Evolutionary conservation across 1,139 yeast genomes (phyloP).

Genomic region (Debaryomyces coudertii): DNA sequence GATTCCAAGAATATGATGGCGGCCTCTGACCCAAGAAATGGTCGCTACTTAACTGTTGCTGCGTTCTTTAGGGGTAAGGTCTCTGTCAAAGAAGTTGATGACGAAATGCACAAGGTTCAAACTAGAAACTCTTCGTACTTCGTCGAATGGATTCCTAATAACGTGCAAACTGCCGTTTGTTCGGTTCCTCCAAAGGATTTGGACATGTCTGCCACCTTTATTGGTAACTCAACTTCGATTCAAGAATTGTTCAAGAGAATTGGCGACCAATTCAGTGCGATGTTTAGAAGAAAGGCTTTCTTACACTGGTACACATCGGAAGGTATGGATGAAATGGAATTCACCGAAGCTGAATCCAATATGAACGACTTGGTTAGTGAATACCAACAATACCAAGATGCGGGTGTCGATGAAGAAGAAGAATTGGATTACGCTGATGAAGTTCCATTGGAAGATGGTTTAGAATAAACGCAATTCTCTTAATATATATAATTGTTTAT

Average conservation of each 20-base stretch:
- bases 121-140: conserved; percentile 78
- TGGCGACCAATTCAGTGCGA: conserved; percentile 86
- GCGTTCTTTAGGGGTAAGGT: conserved; percentile 94
- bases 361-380: conserved; percentile 87
- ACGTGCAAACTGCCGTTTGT: conserved; percentile 92
- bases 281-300: conserved; percentile 94
- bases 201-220: conserved; percentile 89
- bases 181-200: conserved; percentile 85
- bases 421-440: conserved; percentile 71
- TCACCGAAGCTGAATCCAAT: conserved; percentile 83
- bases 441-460: conserved; percentile 58
- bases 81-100: conserved; percentile 90
- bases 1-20: conserved; percentile 96
- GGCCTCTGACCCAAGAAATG: conserved; percentile 87
- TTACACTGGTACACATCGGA: conserved; percentile 94
- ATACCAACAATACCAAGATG: conserved; percentile 92
- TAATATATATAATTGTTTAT: conserved; percentile 8
- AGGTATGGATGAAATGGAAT: conserved; percentile 95
- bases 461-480: conserved; percentile 33
- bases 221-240: conserved; percentile 90
- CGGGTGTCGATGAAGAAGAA: conserved; percentile 72
- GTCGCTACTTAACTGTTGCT: conserved; percentile 92
- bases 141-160: conserved; percentile 97
- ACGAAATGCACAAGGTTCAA: conserved; percentile 86
- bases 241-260: conserved; percentile 90